Base-by-base conservation (phyloP, 106 monocot species). In the Agapanthus africanus region DNA sequence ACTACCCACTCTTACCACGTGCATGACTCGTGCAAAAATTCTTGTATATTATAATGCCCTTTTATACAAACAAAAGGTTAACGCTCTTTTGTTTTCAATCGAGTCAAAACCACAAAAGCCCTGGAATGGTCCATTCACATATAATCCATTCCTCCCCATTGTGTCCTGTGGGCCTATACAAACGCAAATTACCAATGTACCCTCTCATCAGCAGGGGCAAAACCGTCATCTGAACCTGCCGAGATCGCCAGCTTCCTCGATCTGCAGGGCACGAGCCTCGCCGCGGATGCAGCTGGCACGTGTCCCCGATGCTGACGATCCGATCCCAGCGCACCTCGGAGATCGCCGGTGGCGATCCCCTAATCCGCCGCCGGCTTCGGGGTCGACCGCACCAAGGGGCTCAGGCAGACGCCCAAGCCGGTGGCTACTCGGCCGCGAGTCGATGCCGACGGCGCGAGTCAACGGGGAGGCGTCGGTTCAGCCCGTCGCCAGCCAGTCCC, bases 321-420 rank as follows among this genome's bases (percentile, higher is more conserved):
- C 39, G 6, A 14, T 7, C 25, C 4, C 11, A 11, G 18, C 0
- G 11, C 25, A 6, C 28, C 27, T 7, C 44, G 9, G 27, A 66
- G 23, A 0, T 75, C 80, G 22, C 59, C 59, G n/a, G n/a, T n/a
- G 40, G 70, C 26, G 52, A 70, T 9, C 5, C 23, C 51, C 28
- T 49, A 21, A 1, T 50, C 74, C 8, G 61, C 28, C 37, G 15
- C 3, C 35, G 46, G 22, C 54, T 21, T 16, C 7, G 80, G 59
- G 46, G 37, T 68, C n/a, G 74, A 47, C 50, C 80, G 19, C 9
- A 84, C 77, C 10, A 84, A 69, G 46, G 84, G 84, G 80, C 77
- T 84, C 27, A 84, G 70, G 67, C 84, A 84, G 16, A 80, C 66
- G 2, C 71, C 74, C 67, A 84, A 74, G 2, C 80, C 77, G 3